A percentile compares a stretch with the other conserved stretches of the same genome.
Evolutionary conservation across 1,139 yeast genomes (phyloP).

Genomic region (Yamadazyma epiphylla): DNA sequence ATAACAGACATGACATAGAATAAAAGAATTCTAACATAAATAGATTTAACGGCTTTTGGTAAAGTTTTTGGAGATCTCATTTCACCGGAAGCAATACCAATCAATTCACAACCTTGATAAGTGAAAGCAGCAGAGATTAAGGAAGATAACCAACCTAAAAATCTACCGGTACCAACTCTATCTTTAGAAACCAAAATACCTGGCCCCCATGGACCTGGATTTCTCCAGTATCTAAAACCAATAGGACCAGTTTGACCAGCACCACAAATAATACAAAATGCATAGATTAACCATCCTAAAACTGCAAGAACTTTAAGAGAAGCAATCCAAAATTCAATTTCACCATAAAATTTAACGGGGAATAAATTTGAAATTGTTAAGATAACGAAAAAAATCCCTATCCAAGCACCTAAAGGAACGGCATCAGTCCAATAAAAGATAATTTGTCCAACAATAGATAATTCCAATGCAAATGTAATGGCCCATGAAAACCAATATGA

Average conservation of each 20-base stretch:
- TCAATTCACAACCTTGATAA: slow-evolving; percentile 75
- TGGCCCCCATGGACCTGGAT: slow-evolving; percentile 86
- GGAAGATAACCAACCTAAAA: slow-evolving; percentile 63
- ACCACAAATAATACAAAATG: slow-evolving; percentile 70
- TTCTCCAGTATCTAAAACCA: slow-evolving; percentile 87
- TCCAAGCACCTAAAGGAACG: slow-evolving; percentile 78
- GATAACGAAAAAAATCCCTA: slow-evolving; percentile 54
- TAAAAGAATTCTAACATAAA: slow-evolving; percentile 72
- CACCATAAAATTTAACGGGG: slow-evolving; percentile 45
- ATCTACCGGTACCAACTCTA: slow-evolving; percentile 50
- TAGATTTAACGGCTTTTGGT: slow-evolving; percentile 81
- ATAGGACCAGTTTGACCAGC: slow-evolving; percentile 67
- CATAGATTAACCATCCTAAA: slow-evolving; percentile 66
- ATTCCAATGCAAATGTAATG: slow-evolving; percentile 76
- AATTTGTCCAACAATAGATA: slow-evolving; percentile 76
- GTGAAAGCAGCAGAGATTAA: slow-evolving; percentile 74
- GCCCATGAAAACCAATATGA: slow-evolving; percentile 89
- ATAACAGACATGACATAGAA: slow-evolving; percentile 78
- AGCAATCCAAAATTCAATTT: slow-evolving; percentile 51
- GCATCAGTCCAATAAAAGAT: slow-evolving; percentile 70
- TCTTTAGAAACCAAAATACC: slow-evolving; percentile 48
- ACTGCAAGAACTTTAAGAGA: slow-evolving; percentile 66
- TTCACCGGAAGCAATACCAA: slow-evolving; percentile 89
- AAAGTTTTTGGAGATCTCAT: slow-evolving; percentile 78
- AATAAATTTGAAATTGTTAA: slow-evolving; percentile 33